phyloP scores from a whole-genome alignment of 495 filamentous ascomycete genomes.

The Jackrogersella minutella region DNA sequence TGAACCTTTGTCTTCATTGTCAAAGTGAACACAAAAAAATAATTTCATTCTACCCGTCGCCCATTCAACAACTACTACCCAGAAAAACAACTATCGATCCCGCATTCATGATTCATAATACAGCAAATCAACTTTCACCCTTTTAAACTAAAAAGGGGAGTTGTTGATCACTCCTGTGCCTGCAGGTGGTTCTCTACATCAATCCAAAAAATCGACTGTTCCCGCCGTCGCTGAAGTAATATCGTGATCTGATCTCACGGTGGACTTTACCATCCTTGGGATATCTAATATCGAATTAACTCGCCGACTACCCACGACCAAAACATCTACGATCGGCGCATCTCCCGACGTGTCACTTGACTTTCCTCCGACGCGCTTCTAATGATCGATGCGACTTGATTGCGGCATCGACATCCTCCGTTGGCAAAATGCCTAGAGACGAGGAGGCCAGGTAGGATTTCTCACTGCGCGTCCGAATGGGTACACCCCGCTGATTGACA shows the following conservation, averaged over 20 bases:
- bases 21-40: slow-evolving; percentile 13
- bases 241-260: neutral
- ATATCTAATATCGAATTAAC: neutral
- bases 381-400: slow-evolving; percentile 47
- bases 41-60: slow-evolving; percentile 1
- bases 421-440: slow-evolving; percentile 59
- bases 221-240: slow-evolving; percentile 14
- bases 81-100: neutral
- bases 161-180: no score
- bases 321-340: slow-evolving; percentile 33
- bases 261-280: neutral
- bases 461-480: slow-evolving; percentile 10
- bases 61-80: neutral
- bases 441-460: slow-evolving; percentile 58
- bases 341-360: slow-evolving; percentile 28
- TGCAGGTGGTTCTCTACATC: slow-evolving; percentile 8
- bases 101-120: slow-evolving; percentile 2
- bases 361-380: slow-evolving; percentile 27
- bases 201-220: neutral
- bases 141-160: neutral
- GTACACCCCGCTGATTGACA: slow-evolving; percentile 27
- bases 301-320: slow-evolving; percentile 4
- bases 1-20: slow-evolving; percentile 32
- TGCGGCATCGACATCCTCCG: slow-evolving; percentile 38
- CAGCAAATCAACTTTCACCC: slow-evolving; percentile 3